A percentile compares a stretch with the other conserved stretches of the same genome.
These are phyloP conservation scores for Globisporangium recalcitrans DNA, from an alignment of 352 stramenopile genomes.

Conservation along the genomic window DNA sequence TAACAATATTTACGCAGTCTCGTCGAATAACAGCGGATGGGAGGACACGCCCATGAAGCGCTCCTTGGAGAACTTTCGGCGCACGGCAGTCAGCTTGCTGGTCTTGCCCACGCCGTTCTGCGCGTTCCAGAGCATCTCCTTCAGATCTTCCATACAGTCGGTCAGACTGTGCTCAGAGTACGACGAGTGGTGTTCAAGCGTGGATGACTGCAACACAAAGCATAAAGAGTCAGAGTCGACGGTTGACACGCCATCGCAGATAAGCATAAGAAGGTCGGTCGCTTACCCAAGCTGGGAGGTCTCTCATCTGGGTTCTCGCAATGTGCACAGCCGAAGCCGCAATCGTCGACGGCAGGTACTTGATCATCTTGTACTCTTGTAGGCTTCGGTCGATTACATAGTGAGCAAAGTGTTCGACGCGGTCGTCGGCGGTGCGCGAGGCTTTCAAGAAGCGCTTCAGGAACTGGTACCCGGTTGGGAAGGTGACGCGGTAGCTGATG, in stretches of 20 bases:
- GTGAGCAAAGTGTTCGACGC: constrained; percentile 90
- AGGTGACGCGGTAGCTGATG: constrained; percentile 77
- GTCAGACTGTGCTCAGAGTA: constrained; percentile 59
- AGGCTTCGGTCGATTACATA: constrained; percentile 98
- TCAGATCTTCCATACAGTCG: constrained; percentile 67
- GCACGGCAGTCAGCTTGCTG: constrained; percentile 74
- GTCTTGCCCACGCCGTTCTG: constrained; percentile 62
- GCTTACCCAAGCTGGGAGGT: constrained; percentile 72
- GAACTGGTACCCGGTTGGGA: constrained; percentile 83
- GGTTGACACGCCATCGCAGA: background rate
- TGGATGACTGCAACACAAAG: constrained; percentile 37
- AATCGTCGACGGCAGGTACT: constrained; percentile 96
- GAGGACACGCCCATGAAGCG: constrained; percentile 70
- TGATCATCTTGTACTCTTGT: constrained; percentile 98
- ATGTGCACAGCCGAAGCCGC: constrained; percentile 97
- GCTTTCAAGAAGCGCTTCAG: constrained; percentile 86
- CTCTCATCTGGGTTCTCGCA: constrained; percentile 80
- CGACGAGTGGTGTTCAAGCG: constrained; percentile 69
- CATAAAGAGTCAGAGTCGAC: constrained; percentile 15
- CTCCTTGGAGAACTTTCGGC: constrained; percentile 84
- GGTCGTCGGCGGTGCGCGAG: constrained; percentile 60
- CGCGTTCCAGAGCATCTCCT: constrained; percentile 77
- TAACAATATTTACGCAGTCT: constrained; percentile 31
- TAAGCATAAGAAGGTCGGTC: background rate
- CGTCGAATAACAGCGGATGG: constrained; percentile 49